Percentiles rank a stretch among this genome's conserved stretches.
Conservation (phyloP, 176 grass and related monocot genomes). For the Hordeum vulgare region DNA sequence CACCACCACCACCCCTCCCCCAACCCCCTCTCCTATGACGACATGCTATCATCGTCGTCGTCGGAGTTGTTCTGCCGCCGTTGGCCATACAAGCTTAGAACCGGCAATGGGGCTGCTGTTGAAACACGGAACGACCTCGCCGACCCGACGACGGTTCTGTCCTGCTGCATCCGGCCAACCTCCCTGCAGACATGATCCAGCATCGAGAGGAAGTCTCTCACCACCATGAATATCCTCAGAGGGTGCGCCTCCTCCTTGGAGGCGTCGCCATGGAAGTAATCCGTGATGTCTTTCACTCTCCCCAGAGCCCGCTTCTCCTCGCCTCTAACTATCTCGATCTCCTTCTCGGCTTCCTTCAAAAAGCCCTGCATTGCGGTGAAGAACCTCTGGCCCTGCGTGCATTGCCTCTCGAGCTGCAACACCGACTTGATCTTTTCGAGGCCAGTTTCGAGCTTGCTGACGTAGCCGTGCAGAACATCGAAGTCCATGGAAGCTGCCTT, state of each 20-base stretch:
- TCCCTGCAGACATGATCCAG: conserved; percentile 95
- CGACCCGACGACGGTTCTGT: conserved; percentile 67
- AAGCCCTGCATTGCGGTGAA: conserved; percentile 75
- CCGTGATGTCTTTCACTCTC: conserved; percentile 77
- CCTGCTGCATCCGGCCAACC: conserved; percentile 82
- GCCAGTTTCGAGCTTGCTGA: conserved; percentile 75
- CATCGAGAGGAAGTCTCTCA: conserved; percentile 81
- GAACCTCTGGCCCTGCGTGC: conserved; percentile 67
- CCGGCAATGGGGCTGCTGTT: conserved; percentile 49
- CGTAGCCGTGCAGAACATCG: conserved; percentile 77
- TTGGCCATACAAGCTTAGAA: conserved; percentile 42
- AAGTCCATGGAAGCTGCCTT: conserved; percentile 95
- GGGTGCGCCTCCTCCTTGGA: conserved; percentile 82
- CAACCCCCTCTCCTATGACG: conserved; percentile 25
- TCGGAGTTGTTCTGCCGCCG: conserved; percentile 53
- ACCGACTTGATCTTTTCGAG: conserved; percentile 74
- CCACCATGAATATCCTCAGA: conserved; percentile 98
- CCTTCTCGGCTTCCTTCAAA: conserved; percentile 62
- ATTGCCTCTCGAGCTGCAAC: conserved; percentile 71
- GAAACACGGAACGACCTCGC: conserved; percentile 80
- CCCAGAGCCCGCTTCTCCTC: conserved; percentile 64
- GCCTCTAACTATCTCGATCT: conserved; percentile 56
- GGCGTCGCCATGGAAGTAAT: conserved; percentile 82
- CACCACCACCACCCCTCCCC: too few relatives aligned
- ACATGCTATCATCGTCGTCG: conserved; percentile 81